phyloP scores from a whole-genome alignment of 768 basidiomycete genomes.

The Piloderma croceum region DNA sequence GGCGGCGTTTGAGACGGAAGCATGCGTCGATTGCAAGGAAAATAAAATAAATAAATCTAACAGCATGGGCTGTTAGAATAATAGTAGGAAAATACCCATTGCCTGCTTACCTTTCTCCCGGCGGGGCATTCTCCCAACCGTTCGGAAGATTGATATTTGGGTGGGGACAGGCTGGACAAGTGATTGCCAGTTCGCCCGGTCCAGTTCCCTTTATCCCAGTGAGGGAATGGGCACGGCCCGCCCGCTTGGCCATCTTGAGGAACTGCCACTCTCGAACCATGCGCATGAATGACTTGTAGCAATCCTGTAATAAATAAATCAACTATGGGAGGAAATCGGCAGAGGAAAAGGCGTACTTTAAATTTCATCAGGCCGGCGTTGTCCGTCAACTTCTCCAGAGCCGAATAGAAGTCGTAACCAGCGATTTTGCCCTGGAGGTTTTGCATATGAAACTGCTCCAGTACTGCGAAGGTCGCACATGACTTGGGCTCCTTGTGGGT shows the following conservation, averaged over 20 bases:
- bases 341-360: not conserved
- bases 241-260: slow-evolving; percentile 18
- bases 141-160: slow-evolving; percentile 22
- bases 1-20: slow-evolving; percentile 21
- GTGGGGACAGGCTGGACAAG: slow-evolving; percentile 25
- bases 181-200: slow-evolving; percentile 18
- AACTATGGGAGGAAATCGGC: not conserved
- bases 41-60: slow-evolving; percentile 20
- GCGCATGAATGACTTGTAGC: slow-evolving; percentile 12
- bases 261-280: slow-evolving; percentile 19
- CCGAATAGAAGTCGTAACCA: slow-evolving; percentile 11
- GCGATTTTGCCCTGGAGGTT: slow-evolving; percentile 10
- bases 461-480: slow-evolving; percentile 9
- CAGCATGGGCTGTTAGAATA: not conserved
- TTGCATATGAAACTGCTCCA: slow-evolving; percentile 8
- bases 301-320: slow-evolving; percentile 2
- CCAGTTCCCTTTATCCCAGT: slow-evolving; percentile 16
- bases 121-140: slow-evolving; percentile 12
- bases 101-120: slow-evolving; percentile 1
- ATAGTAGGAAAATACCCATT: not conserved
- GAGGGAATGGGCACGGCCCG: slow-evolving; percentile 18
- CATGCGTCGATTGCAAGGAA: slow-evolving; percentile 25
- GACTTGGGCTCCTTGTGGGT: slow-evolving; percentile 10
- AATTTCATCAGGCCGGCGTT: slow-evolving; percentile 3
- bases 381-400: slow-evolving; percentile 8